Evolutionary conservation across 1,284 basidiomycete genomes (phyloP).

Genomic region (Inonotus obliquus): DNA sequence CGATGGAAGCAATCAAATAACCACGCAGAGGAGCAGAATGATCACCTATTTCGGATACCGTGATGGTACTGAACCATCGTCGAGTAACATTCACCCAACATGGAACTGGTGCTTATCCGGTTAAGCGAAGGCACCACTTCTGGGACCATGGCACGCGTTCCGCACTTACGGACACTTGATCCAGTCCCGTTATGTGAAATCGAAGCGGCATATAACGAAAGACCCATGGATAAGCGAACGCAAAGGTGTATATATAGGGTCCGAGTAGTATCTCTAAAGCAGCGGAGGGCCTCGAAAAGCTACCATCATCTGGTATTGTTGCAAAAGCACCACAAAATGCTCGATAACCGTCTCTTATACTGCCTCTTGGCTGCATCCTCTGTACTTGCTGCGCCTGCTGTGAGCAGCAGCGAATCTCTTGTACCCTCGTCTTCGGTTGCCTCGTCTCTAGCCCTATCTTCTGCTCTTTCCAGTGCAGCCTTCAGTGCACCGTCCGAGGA

Average conservation of each 20-base stretch:
- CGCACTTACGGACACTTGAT: not conserved
- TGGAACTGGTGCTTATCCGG: not conserved
- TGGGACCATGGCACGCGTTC: not conserved
- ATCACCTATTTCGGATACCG: not conserved
- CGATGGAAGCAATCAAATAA: not conserved
- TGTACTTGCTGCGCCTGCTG: constrained; percentile 10
- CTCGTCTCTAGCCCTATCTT: not conserved
- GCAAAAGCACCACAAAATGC: not conserved
- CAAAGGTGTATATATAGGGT: not conserved
- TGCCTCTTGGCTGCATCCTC: constrained; percentile 5
- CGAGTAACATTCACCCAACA: not conserved
- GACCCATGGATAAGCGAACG: not conserved
- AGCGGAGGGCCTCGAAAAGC: not conserved
- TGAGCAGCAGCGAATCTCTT: not conserved
- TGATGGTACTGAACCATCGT: not conserved
- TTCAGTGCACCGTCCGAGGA: constrained; percentile 12
- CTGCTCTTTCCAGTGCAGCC: constrained; percentile 4
- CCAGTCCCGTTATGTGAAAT: not conserved
- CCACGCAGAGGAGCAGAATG: not conserved
- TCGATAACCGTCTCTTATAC: constrained; percentile 1
- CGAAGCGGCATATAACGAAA: not conserved
- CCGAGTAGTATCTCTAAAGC: not conserved
- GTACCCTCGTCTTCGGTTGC: not conserved
- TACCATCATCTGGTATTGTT: not conserved
- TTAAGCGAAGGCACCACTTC: not conserved